A percentile compares a stretch with the other conserved stretches of the same genome.
Evolutionary conservation across 1,139 yeast species (phyloP).

Genomic region (Yamadazyma atlantica): DNA sequence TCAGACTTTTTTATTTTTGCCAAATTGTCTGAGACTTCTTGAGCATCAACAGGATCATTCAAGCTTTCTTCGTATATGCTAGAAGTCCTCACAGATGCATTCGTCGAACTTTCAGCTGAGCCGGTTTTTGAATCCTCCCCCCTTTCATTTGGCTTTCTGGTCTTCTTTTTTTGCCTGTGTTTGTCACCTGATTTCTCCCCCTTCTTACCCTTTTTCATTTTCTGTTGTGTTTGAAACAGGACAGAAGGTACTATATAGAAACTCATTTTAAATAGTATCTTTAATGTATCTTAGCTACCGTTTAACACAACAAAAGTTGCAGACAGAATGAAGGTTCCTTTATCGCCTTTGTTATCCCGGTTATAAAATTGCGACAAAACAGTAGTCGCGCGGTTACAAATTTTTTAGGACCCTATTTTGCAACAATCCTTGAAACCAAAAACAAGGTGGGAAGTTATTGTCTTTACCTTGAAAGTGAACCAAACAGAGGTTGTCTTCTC

Average conservation of each 20-base stretch:
- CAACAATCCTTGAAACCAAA: no score
- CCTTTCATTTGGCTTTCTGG: conserved; percentile 9
- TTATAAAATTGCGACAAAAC: background rate
- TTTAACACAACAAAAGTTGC: no score
- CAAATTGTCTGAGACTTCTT: conserved; percentile 7
- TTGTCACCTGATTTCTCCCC: conserved; percentile 6
- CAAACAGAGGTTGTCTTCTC: no score
- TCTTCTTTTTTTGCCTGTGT: conserved; percentile 15
- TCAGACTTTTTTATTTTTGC: conserved; percentile 7
- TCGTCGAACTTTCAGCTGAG: conserved; percentile 13
- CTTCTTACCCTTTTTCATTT: conserved; percentile 19
- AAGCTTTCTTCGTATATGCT: conserved; percentile 13
- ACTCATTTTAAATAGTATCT: conserved; percentile 20
- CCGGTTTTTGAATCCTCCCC: conserved; percentile 4
- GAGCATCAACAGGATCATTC: conserved; percentile 6
- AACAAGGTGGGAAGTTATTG: no score
- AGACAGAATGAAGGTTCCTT: no score
- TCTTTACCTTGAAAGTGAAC: no score
- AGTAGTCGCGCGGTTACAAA: no score
- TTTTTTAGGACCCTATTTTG: no score
- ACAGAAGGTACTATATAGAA: conserved; percentile 33
- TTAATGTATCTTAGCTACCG: background rate
- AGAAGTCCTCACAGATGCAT: conserved; percentile 11
- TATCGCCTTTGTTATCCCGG: no score
- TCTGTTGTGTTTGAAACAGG: conserved; percentile 35